Evolutionary conservation across 306 rosid species (phyloP).

Genomic region (Gastrolobium bilobum): DNA sequence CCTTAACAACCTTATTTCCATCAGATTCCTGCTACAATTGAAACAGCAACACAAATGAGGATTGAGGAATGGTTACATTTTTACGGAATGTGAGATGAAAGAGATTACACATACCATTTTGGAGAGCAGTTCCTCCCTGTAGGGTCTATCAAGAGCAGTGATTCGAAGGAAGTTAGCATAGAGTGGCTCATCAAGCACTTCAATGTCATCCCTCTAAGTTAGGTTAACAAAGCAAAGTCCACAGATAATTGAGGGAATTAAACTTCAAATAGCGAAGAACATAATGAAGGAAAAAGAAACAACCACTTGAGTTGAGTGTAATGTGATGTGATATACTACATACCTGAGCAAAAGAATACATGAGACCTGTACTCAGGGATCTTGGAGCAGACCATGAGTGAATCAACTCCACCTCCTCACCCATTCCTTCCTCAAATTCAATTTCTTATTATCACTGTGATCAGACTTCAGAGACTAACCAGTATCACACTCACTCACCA

Average conservation of each 20-base stretch:
- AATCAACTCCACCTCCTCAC: slow-evolving; percentile 72
- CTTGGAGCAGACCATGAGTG: slow-evolving; percentile 88
- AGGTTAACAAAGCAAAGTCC: slow-evolving; percentile 1
- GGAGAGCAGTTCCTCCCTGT: slow-evolving; percentile 68
- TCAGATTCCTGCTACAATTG: slow-evolving; percentile 67
- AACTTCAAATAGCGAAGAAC: not conserved
- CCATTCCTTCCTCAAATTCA: slow-evolving; percentile 42
- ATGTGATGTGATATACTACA: not conserved
- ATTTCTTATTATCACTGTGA: no score
- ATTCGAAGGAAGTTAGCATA: slow-evolving; percentile 75
- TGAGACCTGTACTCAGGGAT: slow-evolving; percentile 74
- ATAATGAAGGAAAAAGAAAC: not conserved
- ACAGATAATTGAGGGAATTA: not conserved
- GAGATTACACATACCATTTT: slow-evolving; percentile 57
- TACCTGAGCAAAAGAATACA: slow-evolving; percentile 91
- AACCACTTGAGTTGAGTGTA: not conserved
- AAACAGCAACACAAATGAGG: slow-evolving; percentile 9
- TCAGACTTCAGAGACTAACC: no score
- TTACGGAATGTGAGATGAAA: not conserved
- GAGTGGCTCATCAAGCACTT: slow-evolving; percentile 89
- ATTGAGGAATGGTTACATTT: not conserved
- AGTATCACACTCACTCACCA: no score
- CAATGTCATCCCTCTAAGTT: slow-evolving; percentile 73
- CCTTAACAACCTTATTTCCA: slow-evolving; percentile 75
- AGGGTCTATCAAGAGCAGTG: slow-evolving; percentile 75